Evolutionary conservation across 164 flowering plant genomes (phyloP).

Genomic region (Pachysandra terminalis): DNA sequence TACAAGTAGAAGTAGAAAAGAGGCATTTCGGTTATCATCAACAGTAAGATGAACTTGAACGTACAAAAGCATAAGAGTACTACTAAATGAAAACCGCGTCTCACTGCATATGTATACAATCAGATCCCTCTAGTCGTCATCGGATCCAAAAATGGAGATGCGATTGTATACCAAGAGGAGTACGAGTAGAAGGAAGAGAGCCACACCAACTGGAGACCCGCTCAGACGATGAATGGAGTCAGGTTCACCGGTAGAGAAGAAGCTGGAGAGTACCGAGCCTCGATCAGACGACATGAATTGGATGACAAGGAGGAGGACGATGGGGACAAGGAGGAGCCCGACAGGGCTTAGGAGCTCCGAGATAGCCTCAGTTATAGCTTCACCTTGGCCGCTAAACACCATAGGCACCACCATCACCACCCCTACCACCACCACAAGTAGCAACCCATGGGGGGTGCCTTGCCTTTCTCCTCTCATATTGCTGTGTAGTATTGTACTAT

Average conservation of each 20-base stretch:
- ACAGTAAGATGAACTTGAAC: no score
- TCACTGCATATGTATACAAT: no score
- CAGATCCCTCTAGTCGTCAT: no score
- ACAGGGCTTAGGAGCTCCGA: conserved; percentile 63
- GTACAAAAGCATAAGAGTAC: no score
- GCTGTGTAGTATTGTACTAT: no score
- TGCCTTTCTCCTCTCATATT: conserved; percentile 38
- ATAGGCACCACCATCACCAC: conserved; percentile 43
- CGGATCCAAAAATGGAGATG: conserved; percentile 62
- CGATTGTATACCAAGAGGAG: conserved; percentile 63
- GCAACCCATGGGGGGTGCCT: conserved; percentile 61
- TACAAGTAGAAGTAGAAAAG: no score
- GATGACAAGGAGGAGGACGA: conserved; percentile 61
- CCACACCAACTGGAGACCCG: conserved; percentile 90
- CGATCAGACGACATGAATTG: conserved; percentile 83
- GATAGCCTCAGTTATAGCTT: conserved; percentile 59
- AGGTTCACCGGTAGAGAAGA: conserved; percentile 74
- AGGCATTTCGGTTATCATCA: no score
- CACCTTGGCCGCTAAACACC: conserved; percentile 66
- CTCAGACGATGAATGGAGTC: conserved; percentile 78
- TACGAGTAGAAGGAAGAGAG: conserved; percentile 57
- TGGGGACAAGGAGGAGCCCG: conserved; percentile 71
- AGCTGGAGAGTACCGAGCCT: conserved; percentile 41
- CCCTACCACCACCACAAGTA: conserved; percentile 58
- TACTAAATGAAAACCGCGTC: no score